Evolutionary conservation across 129 eudicot species (phyloP), one percentile per base, ranked within the genome.

Genomic region (Ambrosia artemisiifolia): DNA sequence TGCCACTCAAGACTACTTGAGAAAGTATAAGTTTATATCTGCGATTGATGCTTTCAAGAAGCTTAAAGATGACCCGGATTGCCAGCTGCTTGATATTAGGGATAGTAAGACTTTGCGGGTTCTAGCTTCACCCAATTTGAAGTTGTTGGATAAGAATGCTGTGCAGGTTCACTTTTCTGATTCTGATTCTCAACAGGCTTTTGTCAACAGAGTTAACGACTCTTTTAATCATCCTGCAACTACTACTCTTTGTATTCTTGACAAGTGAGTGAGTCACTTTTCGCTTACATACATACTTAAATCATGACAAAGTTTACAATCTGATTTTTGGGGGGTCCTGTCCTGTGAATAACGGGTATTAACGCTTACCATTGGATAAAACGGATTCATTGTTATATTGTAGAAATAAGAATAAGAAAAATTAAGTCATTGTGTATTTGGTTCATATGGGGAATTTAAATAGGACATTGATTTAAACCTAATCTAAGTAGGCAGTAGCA

Each of bases 241-340:
- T 78, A 87, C 98, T 20, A 72, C 70, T 7, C 11, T 94, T 69
- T 90, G 95, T 72, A 77, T 90, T 76, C 73, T 94, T 51, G 98
- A 94, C 89, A 94, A 88, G 98, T 94, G 81, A 84, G 91, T n/a
- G n/a, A n/a, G n/a, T n/a, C n/a, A n/a, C n/a, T 78, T 81, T 55
- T 71, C 43, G 73, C 13, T 3, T 35, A 35, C 40, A 35, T n/a
- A n/a, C n/a, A n/a, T n/a, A n/a, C n/a, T n/a, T n/a, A n/a, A n/a
- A n/a, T n/a, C n/a, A n/a, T n/a, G n/a, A n/a, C n/a, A n/a, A n/a
- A n/a, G n/a, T n/a, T n/a, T n/a, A n/a, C n/a, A n/a, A n/a, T n/a
- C n/a, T n/a, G n/a, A n/a, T n/a, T n/a, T n/a, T n/a, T n/a, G n/a
- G n/a, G n/a, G n/a, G n/a, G n/a, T n/a, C n/a, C n/a, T n/a, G n/a